phyloP scores from a whole-genome alignment of 495 filamentous ascomycete genomes.

The Aspergillus asperescens region DNA sequence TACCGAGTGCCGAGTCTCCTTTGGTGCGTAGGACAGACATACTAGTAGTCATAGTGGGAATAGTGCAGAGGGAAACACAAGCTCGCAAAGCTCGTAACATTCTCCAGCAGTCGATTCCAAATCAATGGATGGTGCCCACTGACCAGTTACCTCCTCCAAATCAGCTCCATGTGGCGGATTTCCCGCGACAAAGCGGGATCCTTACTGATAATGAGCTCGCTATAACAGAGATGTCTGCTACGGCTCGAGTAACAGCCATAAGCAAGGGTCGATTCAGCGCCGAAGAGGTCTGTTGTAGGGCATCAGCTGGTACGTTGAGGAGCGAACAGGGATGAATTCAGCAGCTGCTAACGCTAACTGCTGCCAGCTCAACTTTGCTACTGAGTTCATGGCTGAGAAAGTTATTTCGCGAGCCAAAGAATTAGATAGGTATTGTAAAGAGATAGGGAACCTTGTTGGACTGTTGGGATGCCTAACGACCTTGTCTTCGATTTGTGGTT shows the following conservation, averaged over 20 bases:
- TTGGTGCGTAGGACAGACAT: no score
- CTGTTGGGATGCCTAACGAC: slow-evolving; percentile 32
- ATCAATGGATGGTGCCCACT: slow-evolving; percentile 34
- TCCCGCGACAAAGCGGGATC: slow-evolving; percentile 43
- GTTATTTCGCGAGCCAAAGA: slow-evolving; percentile 55
- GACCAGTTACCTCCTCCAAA: slow-evolving; percentile 26
- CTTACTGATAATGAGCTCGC: slow-evolving; percentile 47
- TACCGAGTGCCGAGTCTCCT: no score
- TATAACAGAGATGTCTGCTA: slow-evolving; percentile 56
- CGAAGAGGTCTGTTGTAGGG: slow-evolving; percentile 49
- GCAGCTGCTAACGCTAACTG: background rate
- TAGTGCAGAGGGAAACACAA: slow-evolving; percentile 31
- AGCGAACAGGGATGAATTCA: background rate
- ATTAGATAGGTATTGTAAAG: slow-evolving; percentile 48
- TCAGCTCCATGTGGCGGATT: slow-evolving; percentile 37
- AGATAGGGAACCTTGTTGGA: slow-evolving; percentile 35
- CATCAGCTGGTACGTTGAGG: slow-evolving; percentile 47
- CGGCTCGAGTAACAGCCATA: slow-evolving; percentile 48
- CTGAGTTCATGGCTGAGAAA: slow-evolving; percentile 59
- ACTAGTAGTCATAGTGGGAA: no score
- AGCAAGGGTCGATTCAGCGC: slow-evolving; percentile 43
- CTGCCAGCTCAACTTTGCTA: slow-evolving; percentile 56
- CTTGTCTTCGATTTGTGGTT: slow-evolving; percentile 5
- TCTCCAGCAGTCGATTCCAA: slow-evolving; percentile 33
- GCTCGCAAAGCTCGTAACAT: slow-evolving; percentile 34